Conservation (phyloP, 352 stramenopile species). For the Phytophthora sp. region DNA sequence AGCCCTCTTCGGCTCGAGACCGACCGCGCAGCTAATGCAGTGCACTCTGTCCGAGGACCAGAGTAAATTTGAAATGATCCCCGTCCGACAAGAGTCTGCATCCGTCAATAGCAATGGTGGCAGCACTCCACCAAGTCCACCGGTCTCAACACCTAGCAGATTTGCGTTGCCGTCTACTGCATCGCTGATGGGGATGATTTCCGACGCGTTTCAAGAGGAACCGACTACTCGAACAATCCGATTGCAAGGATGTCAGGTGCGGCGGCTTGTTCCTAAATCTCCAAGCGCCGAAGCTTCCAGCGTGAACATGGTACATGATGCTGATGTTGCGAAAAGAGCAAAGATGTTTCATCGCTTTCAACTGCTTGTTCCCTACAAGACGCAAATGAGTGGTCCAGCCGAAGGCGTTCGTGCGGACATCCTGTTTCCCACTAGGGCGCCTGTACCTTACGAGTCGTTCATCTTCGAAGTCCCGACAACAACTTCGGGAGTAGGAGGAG, state of each 20-base stretch:
- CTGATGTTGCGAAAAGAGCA: background rate
- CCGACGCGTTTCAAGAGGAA: conserved; percentile 45
- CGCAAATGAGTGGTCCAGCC: background rate
- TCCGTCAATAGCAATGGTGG: background rate
- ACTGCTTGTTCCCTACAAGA: conserved; percentile 44
- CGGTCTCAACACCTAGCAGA: conserved; percentile 24
- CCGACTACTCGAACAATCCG: conserved; percentile 38
- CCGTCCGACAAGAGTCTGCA: conserved; percentile 25
- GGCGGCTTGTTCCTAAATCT: conserved; percentile 29
- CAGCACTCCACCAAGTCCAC: background rate
- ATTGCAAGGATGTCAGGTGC: conserved; percentile 61
- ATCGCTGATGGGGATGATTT: conserved; percentile 63
- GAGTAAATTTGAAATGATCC: conserved; percentile 60
- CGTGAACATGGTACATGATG: background rate
- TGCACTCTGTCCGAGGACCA: conserved; percentile 67
- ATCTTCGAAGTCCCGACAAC: conserved; percentile 39
- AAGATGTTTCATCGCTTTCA: conserved; percentile 39
- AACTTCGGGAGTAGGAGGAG: conserved; percentile 1
- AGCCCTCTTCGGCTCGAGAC: conserved; percentile 37
- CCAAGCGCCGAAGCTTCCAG: background rate
- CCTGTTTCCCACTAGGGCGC: conserved; percentile 3
- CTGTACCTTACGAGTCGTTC: conserved; percentile 41
- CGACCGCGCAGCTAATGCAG: conserved; percentile 44
- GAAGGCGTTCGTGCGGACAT: conserved; percentile 7
- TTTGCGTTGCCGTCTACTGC: conserved; percentile 47